Percentiles rank a stretch among this genome's conserved stretches.
Evolutionary conservation across 306 rosid genomes (phyloP).

Genomic region (Lathyrus tuberosus): DNA sequence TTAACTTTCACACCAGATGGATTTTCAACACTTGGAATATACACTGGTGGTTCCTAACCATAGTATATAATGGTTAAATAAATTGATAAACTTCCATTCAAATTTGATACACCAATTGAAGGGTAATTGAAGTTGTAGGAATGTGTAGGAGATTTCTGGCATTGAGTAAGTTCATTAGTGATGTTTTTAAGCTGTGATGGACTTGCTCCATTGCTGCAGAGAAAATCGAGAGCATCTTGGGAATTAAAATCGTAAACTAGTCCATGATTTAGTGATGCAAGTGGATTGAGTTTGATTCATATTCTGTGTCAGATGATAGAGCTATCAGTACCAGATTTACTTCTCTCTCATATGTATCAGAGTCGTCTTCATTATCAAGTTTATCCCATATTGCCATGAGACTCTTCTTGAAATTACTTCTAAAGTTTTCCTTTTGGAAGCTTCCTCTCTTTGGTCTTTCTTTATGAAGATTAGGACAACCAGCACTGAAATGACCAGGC

Average conservation of each 20-base stretch:
- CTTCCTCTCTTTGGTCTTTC: no score
- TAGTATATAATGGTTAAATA: constrained; percentile 58
- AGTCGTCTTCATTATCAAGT: no score
- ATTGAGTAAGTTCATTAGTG: constrained; percentile 44
- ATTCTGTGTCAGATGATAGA: no score
- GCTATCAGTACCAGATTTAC: no score
- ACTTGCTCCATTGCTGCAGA: constrained; percentile 62
- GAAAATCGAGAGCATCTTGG: constrained; percentile 60
- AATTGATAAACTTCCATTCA: constrained; percentile 68
- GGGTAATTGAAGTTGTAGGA: constrained; percentile 73
- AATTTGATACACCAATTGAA: constrained; percentile 67
- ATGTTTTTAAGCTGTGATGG: constrained; percentile 64
- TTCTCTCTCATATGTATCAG: no score
- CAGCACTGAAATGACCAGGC: no score
- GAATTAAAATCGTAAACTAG: constrained; percentile 60
- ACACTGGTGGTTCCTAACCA: constrained; percentile 50
- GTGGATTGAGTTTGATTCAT: no score
- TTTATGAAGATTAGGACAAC: no score
- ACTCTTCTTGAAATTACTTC: no score
- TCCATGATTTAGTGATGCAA: constrained; percentile 61
- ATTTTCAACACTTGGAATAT: constrained; percentile 52
- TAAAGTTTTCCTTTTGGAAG: no score
- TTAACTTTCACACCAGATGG: constrained; percentile 56
- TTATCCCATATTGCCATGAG: no score
- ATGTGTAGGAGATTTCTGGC: constrained; percentile 48